Evolutionary conservation across 208 protist genomes (phyloP).

Genomic region (Acanthamoeba sp.): DNA sequence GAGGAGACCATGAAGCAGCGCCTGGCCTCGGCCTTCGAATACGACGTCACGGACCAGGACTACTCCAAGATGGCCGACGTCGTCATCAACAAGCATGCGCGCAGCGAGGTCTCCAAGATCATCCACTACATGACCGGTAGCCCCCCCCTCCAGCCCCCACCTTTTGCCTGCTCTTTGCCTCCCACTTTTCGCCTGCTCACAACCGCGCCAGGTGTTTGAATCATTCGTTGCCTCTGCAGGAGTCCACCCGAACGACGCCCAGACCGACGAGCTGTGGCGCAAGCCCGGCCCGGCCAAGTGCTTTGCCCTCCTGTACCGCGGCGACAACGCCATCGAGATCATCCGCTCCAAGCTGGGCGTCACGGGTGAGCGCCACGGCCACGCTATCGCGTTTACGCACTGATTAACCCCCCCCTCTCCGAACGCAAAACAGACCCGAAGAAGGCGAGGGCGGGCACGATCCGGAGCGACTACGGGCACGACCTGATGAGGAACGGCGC

Average conservation of each 20-base stretch:
- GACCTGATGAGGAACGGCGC: conserved; percentile 31
- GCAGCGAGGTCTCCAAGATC: not conserved
- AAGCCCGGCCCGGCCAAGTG: conserved; percentile 13
- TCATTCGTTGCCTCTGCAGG: not conserved
- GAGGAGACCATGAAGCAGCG: not conserved
- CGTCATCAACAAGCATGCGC: not conserved
- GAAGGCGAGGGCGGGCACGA: conserved; percentile 10
- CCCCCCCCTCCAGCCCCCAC: too few relatives aligned
- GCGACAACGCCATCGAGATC: conserved; percentile 54
- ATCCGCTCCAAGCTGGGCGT: conserved; percentile 38
- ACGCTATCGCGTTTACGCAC: too few relatives aligned
- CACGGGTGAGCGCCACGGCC: not conserved
- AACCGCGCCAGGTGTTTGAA: not conserved
- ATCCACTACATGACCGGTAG: conserved; percentile 54
- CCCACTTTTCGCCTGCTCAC: too few relatives aligned
- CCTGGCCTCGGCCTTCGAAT: not conserved
- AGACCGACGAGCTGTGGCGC: not conserved
- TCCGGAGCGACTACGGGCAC: conserved; percentile 32
- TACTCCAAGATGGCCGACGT: not conserved
- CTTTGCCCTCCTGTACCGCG: conserved; percentile 15
- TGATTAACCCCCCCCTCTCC: not conserved
- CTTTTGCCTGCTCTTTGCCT: too few relatives aligned
- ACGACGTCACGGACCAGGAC: not conserved
- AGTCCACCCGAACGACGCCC: not conserved
- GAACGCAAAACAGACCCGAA: not conserved